These are phyloP conservation scores for Daldinia vernicosa DNA, from an alignment of 495 filamentous ascomycete genomes.

Conservation along the genomic window DNA sequence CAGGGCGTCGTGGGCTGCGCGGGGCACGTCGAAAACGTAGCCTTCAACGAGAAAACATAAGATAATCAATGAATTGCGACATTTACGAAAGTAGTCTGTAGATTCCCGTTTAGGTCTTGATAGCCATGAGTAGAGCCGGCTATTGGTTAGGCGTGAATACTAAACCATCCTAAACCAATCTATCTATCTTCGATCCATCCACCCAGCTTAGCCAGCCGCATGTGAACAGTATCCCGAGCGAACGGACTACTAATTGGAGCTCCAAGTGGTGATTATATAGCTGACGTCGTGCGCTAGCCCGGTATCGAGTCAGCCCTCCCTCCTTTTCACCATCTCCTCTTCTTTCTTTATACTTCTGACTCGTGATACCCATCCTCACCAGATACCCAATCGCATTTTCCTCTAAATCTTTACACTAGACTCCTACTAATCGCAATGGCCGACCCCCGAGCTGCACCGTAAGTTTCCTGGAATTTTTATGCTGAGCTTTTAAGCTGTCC, in stretches of 20 bases:
- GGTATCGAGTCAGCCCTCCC: constrained; percentile 11
- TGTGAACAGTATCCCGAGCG: constrained; percentile 20
- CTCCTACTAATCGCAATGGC: constrained; percentile 35
- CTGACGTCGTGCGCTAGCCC: constrained; percentile 17
- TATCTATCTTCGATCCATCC: constrained; percentile 8
- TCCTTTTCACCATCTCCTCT: constrained; percentile 14
- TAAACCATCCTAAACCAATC: constrained; percentile 7
- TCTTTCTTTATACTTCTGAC: constrained; percentile 13
- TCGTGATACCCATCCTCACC: constrained; percentile 26
- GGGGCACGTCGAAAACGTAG: constrained; percentile 20
- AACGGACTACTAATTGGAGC: constrained; percentile 3
- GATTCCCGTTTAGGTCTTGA: constrained; percentile 28
- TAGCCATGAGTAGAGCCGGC: neutral
- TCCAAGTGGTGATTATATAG: constrained; percentile 9
- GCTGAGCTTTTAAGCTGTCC: neutral
- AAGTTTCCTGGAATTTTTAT: constrained; percentile 14
- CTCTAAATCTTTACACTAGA: neutral
- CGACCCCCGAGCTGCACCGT: constrained; percentile 43
- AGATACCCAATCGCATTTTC: neutral
- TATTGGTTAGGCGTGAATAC: constrained; percentile 26
- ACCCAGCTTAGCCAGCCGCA: constrained; percentile 12
- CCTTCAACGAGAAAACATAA: constrained; percentile 29
- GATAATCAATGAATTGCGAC: constrained; percentile 38
- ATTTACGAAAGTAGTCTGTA: constrained; percentile 21
- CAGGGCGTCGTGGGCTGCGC: constrained; percentile 34